A percentile compares a stretch with the other conserved stretches of the same genome.
Evolutionary conservation across 2,329 filamentous ascomycete species (phyloP).

Genomic region (Didymella sp.): DNA sequence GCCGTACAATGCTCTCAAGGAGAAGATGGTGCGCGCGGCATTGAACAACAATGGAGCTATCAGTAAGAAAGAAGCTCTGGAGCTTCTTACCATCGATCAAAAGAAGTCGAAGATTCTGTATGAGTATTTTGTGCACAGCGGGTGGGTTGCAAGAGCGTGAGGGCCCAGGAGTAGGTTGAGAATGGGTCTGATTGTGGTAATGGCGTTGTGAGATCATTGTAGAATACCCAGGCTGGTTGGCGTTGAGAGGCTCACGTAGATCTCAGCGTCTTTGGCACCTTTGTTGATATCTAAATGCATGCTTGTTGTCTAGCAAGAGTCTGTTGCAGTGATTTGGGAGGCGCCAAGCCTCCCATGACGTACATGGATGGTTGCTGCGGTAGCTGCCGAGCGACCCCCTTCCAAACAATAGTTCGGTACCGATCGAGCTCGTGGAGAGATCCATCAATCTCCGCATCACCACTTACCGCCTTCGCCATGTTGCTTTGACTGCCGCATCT

Average conservation of each 20-base stretch:
- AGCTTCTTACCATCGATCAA: constrained; percentile 82
- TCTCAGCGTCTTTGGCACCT: background rate
- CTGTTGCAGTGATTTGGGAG: background rate
- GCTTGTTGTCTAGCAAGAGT: background rate
- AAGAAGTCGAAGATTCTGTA: constrained; percentile 87
- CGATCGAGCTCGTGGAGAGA: constrained; percentile 12
- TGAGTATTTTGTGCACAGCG: constrained; percentile 92
- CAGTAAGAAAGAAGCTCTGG: constrained; percentile 92
- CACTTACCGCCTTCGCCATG: constrained; percentile 26
- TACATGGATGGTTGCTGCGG: constrained; percentile 19
- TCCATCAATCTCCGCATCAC: constrained; percentile 21
- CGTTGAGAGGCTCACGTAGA: constrained; percentile 12
- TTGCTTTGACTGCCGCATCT: constrained; percentile 22
- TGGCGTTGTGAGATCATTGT: constrained; percentile 22
- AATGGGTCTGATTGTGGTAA: background rate
- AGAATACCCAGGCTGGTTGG: constrained; percentile 32
- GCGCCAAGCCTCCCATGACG: constrained; percentile 14
- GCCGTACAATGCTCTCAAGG: constrained; percentile 93
- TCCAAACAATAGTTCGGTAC: constrained; percentile 26
- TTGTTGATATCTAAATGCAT: background rate
- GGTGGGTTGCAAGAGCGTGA: constrained; percentile 87
- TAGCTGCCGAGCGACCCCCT: constrained; percentile 3
- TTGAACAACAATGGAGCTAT: constrained; percentile 85
- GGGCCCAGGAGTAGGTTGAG: background rate
- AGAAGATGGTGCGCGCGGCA: constrained; percentile 87